A percentile compares a stretch with the other conserved stretches of the same genome.
Evolutionary conservation across 345 rosid genomes (phyloP).

Genomic region (Limnanthes douglasii): DNA sequence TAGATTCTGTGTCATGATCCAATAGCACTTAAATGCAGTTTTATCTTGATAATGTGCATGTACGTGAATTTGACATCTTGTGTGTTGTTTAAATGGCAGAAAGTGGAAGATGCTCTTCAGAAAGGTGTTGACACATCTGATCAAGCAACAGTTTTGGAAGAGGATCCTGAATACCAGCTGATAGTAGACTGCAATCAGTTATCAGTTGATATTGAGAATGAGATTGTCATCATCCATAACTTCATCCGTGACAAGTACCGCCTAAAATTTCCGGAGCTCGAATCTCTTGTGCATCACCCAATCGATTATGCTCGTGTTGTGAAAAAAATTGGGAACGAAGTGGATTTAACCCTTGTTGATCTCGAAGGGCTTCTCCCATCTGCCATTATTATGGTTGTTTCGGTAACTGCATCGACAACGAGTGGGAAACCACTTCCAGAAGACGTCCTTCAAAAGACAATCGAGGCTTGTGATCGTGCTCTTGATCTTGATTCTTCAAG

Average conservation of each 20-base stretch:
- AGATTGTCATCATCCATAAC: slow-evolving; percentile 72
- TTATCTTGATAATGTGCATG: background rate
- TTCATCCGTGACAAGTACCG: slow-evolving; percentile 83
- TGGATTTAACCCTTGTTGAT: slow-evolving; percentile 79
- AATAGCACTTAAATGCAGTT: no score
- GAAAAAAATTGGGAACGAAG: slow-evolving; percentile 78
- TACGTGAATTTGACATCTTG: background rate
- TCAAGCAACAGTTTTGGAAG: slow-evolving; percentile 68
- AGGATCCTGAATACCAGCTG: slow-evolving; percentile 87
- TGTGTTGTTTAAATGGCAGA: slow-evolving; percentile 22
- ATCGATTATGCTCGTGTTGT: slow-evolving; percentile 93
- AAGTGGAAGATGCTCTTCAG: slow-evolving; percentile 67
- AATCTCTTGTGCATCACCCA: slow-evolving; percentile 78
- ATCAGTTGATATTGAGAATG: slow-evolving; percentile 87
- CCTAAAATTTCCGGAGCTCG: slow-evolving; percentile 85
- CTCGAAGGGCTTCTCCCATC: slow-evolving; percentile 80
- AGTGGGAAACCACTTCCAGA: slow-evolving; percentile 88
- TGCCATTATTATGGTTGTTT: slow-evolving; percentile 87
- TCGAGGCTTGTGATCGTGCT: slow-evolving; percentile 86
- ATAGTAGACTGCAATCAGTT: slow-evolving; percentile 83
- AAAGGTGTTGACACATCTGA: slow-evolving; percentile 42
- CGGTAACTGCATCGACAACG: slow-evolving; percentile 84
- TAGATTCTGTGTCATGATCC: no score
- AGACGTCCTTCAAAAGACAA: slow-evolving; percentile 62
- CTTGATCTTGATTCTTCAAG: slow-evolving; percentile 58